Base-by-base conservation (phyloP, 164 flowering plant genomes). In the Amborella trichopoda region DNA sequence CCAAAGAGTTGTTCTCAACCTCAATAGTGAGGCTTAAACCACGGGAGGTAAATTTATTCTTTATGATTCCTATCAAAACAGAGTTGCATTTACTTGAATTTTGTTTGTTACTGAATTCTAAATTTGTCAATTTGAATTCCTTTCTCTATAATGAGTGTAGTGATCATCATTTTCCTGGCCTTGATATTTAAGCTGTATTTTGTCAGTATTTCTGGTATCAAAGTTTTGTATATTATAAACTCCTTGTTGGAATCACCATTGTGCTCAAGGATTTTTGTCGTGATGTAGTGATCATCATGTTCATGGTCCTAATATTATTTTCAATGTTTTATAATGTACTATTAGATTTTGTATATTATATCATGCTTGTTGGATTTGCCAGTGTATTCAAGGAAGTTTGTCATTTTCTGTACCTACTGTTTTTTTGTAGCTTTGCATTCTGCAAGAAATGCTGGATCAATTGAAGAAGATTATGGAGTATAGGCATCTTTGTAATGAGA, bases 361-460 rank as follows among this genome's bases (percentile, higher is more conserved):
- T 30, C 6, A 30, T 30, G 13, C 13, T 30, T 30, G 13, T 30
- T 30, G 6, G 34, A 13, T 30, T 30, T 30, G 13, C n/a, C n/a
- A n/a, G n/a, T n/a, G n/a, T 32, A n/a, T 32, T 32, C n/a, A n/a
- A 32, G 36, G 11, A 32, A n/a, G n/a, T 32, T 32, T 10, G 36
- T 32, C 36, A 32, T 32, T 10, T 32, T 10, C n/a, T 1, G 11
- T 1, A 32, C 36, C 36, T 32, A 32, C 36, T 37, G 43, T 24
- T 39, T 4, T 18, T 27, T 3, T 69, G 34, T 59, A 90, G 98
- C 68, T 90, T 55, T 59, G 30, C 46, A 21, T 17, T 38, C 64
- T 90, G 56, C 77, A 77, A 56, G 86, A 79, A 68, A 51, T 60
- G 34, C 47, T 86, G 52, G 58, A 11, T 54, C 54, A 61, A 45